phyloP scores from a whole-genome alignment of 495 filamentous ascomycete genomes.

The Tuber calosporum region DNA sequence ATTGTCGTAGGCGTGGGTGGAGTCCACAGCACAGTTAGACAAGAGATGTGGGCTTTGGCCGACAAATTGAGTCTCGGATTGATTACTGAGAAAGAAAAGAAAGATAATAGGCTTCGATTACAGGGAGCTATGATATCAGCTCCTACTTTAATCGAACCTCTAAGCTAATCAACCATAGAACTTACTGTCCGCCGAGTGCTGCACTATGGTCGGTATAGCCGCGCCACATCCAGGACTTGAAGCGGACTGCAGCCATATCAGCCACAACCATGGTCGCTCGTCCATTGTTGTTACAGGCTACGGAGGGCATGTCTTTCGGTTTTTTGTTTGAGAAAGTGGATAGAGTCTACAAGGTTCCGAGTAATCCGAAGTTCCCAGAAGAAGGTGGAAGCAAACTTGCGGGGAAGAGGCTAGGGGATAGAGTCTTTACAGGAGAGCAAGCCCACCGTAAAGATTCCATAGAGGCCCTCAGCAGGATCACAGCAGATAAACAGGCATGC shows the following conservation, averaged over 20 bases:
- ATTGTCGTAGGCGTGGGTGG: slow-evolving; percentile 53
- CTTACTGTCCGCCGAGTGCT: slow-evolving; percentile 32
- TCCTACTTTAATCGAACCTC: neutral
- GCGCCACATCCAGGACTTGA: slow-evolving; percentile 19
- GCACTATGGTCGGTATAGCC: slow-evolving; percentile 35
- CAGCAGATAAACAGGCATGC: slow-evolving; percentile 11
- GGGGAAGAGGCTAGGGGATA: slow-evolving; percentile 35
- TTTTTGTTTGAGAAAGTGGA: slow-evolving; percentile 46
- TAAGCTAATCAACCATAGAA: slow-evolving; percentile 13
- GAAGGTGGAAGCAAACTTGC: slow-evolving; percentile 42
- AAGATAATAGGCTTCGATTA: slow-evolving; percentile 13
- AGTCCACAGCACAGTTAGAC: slow-evolving; percentile 37
- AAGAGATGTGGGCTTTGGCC: slow-evolving; percentile 27
- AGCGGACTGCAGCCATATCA: slow-evolving; percentile 9
- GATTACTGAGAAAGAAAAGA: slow-evolving; percentile 18
- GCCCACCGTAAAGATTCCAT: slow-evolving; percentile 9
- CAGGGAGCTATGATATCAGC: neutral
- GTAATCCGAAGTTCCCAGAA: slow-evolving; percentile 44
- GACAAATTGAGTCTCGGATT: slow-evolving; percentile 20
- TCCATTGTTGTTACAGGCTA: slow-evolving; percentile 15
- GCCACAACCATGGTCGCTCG: slow-evolving; percentile 14
- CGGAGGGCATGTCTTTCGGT: slow-evolving; percentile 26
- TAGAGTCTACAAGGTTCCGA: slow-evolving; percentile 41
- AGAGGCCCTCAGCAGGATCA: neutral
- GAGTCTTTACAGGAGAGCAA: neutral